Evolutionary conservation across 371 early-diverging fungal species (phyloP), one percentile per base, ranked within the genome.

Genomic region (Apophysomyces elegans): DNA sequence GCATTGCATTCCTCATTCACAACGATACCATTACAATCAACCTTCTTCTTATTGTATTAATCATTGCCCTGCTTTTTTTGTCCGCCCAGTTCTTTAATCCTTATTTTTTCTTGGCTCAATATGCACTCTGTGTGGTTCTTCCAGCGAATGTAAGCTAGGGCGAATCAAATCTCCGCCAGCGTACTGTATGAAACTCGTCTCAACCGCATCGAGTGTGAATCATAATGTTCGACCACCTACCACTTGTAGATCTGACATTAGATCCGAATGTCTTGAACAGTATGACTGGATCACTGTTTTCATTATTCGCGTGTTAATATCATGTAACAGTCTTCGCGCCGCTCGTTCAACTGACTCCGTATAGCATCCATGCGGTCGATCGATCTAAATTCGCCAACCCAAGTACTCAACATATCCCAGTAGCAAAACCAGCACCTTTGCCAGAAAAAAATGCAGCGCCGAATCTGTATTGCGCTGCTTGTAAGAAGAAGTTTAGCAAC

Each of bases 401-500:
- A 18, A 21, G 21, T 21, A 7, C 21, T 18, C 54, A 50, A 9
- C 5, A 5, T 2, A n/a, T 26, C 21, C 54, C n/a, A 5, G 6
- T 11, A 21, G 1, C 54, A 50, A 18, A n/a, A 21, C 21, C n/a
- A 21, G 7, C 35, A 50, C 35, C n/a, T 9, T 18, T 7, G 21
- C 54, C n/a, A 21, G 54, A 50, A 21, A 50, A 50, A 1, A 21
- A n/a, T 7, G 21, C 21, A 21, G 54, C 16, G 54, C 21, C 54
- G 5, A 73, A 75, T n/a, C 60, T 69, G n/a, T 81, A 79, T 63
- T 81, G 82, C 59, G 61, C 66, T 21, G 65, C 74, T 2, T 81
- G 82, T 50, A 81, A 77, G 45, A 81, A 79, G 38, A 81, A 79
- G 46, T 81, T 81, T 47, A 77, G 61, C 38, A 79, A 79, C 43